A percentile compares a stretch with the other conserved stretches of the same genome.
Conservation (phyloP, 1,139 yeast genomes). For the Geotrichum klebahnii region DNA sequence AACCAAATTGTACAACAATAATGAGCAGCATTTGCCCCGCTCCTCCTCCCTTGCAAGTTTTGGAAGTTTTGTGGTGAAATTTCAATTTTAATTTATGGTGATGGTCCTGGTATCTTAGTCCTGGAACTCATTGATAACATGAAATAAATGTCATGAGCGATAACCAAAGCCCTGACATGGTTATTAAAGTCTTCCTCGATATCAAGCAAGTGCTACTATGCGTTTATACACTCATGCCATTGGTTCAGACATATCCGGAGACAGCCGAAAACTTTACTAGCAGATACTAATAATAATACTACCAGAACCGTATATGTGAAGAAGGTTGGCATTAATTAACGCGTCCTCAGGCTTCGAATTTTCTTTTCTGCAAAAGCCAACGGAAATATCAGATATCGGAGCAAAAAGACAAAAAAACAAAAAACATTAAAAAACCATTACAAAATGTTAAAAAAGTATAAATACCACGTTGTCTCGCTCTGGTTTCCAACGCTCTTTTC, state of each 20-base stretch:
- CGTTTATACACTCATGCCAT: neutral
- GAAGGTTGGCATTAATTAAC: neutral
- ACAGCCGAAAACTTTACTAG: constrained; percentile 4
- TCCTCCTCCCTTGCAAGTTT: neutral
- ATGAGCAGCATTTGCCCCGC: neutral
- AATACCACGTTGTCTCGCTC: neutral
- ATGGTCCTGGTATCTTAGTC: no score
- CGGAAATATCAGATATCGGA: no score
- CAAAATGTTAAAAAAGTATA: neutral
- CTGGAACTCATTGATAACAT: no score
- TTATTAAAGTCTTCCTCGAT: no score
- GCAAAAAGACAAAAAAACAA: neutral
- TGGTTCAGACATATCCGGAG: neutral
- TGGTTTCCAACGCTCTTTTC: neutral
- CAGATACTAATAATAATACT: no score
- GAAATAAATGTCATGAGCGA: no score
- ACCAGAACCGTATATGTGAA: no score
- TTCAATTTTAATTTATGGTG: no score
- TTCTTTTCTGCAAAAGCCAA: neutral
- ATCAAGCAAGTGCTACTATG: neutral
- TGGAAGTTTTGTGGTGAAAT: no score
- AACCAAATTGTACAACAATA: neutral
- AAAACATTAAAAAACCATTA: neutral
- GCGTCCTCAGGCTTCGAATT: neutral
- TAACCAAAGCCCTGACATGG: no score